A percentile compares a stretch with the other conserved stretches of the same genome.
phyloP scores from a whole-genome alignment of 2,329 filamentous ascomycete species.

The Intubia oerlemansii region DNA sequence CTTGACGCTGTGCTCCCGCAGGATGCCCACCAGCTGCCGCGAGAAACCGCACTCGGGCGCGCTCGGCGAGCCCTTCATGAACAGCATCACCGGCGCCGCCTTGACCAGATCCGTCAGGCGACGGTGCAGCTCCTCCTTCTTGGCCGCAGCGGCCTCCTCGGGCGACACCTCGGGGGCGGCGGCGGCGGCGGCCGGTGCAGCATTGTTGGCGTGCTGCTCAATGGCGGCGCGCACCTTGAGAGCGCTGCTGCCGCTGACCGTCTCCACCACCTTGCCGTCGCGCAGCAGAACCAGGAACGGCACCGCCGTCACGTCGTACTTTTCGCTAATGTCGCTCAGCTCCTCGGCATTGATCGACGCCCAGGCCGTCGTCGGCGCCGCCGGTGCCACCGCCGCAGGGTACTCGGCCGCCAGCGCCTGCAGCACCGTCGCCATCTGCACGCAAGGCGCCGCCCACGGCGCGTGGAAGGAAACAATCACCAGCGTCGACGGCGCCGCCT shows the following conservation, averaged over 20 bases:
- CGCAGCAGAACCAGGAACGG: slow-evolving; percentile 76
- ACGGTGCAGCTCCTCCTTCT: slow-evolving; percentile 69
- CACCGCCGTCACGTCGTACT: slow-evolving; percentile 85
- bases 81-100: slow-evolving; percentile 92
- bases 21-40: slow-evolving; percentile 63
- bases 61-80: slow-evolving; percentile 98
- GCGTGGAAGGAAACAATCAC: slow-evolving; percentile 88
- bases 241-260: slow-evolving; percentile 76
- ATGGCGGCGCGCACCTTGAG: slow-evolving; percentile 68
- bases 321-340: slow-evolving; percentile 73
- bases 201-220: slow-evolving; percentile 44
- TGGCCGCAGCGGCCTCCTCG: slow-evolving; percentile 14
- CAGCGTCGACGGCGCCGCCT: slow-evolving; percentile 47
- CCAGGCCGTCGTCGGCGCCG: slow-evolving; percentile 43
- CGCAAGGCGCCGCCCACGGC: slow-evolving; percentile 88
- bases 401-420: slow-evolving; percentile 73
- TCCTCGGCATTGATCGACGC: slow-evolving; percentile 88
- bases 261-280: slow-evolving; percentile 56
- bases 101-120: slow-evolving; percentile 71
- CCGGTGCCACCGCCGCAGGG: slow-evolving; percentile 29
- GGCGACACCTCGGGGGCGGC: slow-evolving; percentile 24
- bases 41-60: slow-evolving; percentile 93
- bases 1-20: slow-evolving; percentile 77
- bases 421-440: slow-evolving; percentile 80
- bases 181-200: slow-evolving; percentile 13